A percentile compares a stretch with the other conserved stretches of the same genome.
Conservation (phyloP, 1,284 basidiomycete genomes). For the Ganoderma sinense region DNA sequence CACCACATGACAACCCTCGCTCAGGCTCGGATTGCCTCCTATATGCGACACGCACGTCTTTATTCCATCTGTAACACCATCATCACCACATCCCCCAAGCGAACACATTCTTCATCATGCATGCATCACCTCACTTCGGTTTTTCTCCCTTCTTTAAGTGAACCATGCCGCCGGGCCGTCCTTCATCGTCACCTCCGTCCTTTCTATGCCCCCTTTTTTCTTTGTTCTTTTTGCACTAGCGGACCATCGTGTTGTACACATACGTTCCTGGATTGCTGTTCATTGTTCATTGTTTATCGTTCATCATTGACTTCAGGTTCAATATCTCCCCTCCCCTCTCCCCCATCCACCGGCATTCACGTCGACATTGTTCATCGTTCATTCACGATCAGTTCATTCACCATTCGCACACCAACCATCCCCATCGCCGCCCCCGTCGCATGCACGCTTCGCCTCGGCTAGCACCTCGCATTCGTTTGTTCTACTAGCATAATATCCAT, state of each 20-base stretch:
- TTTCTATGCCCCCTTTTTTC: background rate
- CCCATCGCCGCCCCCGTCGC: background rate
- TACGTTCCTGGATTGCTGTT: slow-evolving; percentile 4
- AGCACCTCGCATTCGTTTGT: slow-evolving; percentile 7
- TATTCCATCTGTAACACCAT: slow-evolving; percentile 22
- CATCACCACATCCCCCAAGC: background rate
- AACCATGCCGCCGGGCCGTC: background rate
- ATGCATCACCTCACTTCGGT: slow-evolving; percentile 15
- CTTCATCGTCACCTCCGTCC: background rate
- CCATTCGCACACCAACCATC: background rate
- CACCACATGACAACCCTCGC: slow-evolving; percentile 24
- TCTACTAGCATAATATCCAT: background rate
- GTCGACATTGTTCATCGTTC: background rate
- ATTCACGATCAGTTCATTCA: background rate
- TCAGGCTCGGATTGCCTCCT: slow-evolving; percentile 24
- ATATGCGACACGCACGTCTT: slow-evolving; percentile 16
- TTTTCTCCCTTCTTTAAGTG: too few species aligned
- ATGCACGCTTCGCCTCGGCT: slow-evolving; percentile 6
- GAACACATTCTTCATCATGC: slow-evolving; percentile 10
- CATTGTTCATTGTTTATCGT: background rate
- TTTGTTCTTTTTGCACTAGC: slow-evolving; percentile 4
- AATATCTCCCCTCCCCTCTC: background rate
- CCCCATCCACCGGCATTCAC: slow-evolving; percentile 9
- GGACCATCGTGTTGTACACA: slow-evolving; percentile 27
- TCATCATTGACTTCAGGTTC: background rate